Evolutionary conservation across 257 asterid genomes (phyloP), one percentile per base, ranked within the genome.

Genomic region (Solanum etuberosum): DNA sequence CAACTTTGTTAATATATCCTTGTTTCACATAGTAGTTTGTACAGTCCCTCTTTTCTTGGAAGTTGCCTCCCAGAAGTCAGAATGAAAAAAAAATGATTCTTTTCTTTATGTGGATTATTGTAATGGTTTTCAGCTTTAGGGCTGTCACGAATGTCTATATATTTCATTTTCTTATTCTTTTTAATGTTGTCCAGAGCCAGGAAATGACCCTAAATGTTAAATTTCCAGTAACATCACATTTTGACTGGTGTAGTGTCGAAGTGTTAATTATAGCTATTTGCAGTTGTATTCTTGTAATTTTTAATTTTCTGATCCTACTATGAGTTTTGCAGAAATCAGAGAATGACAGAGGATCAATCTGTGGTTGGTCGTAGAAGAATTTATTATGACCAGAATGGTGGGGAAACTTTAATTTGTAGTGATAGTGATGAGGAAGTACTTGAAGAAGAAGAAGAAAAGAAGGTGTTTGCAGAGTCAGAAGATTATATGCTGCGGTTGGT

Each of bases 291-390:
- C 40, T 29, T 78, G 27, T 43, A 46, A 29, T 29, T 48, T 48
- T 78, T 80, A 18, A 46, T 80, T 80, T 70, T 86, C 68, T 71
- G 43, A 48, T 71, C 84, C 71, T 86, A 71, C 71, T 7, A 32
- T 82, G 82, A 71, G 51, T 83, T 84, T 57, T 89, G 88, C 92
- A 97, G 99, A 93, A 97, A 97, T 87, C 99, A 95, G 89, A 96
- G 99, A 88, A 97, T 97, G 99, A 94, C 98, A 15, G 99, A 96
- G 91, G 99, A 97, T 89, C 99, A 97, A 91, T 97, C 99, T 11
- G 99, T 96, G 63, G 93, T 97, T 37, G 99, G 99, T 84, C 94
- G 99, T 89, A 95, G 99, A 88, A 93, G 99, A 89, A 97, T 97
- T 82, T 97, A 97, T 91, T 97, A 97, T 92, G 99, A 93, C 73